Evolutionary conservation across 768 basidiomycete species (phyloP).

Genomic region (Tylopilus felleus): DNA sequence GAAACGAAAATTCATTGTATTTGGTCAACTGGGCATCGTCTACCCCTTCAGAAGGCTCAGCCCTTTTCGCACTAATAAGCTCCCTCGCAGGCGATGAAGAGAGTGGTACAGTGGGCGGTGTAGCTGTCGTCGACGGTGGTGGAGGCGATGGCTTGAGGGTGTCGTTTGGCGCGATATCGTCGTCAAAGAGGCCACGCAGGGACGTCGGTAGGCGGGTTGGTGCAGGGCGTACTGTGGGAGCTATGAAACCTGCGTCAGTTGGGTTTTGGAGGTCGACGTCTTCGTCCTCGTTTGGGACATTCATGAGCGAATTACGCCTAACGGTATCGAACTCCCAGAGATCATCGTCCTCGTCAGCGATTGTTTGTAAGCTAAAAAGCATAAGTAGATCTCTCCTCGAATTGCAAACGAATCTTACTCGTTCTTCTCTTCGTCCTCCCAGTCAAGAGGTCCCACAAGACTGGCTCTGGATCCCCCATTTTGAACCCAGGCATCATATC

Average conservation of each 20-base stretch:
- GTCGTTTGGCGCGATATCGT: slow-evolving; percentile 41
- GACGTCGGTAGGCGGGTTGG: slow-evolving; percentile 68
- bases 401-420: slow-evolving; percentile 32
- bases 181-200: slow-evolving; percentile 75
- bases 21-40: slow-evolving; percentile 44
- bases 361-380: slow-evolving; percentile 17
- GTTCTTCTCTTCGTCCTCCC: slow-evolving; percentile 67
- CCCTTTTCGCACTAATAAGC: slow-evolving; percentile 31
- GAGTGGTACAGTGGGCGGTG: slow-evolving; percentile 23
- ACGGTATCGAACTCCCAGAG: slow-evolving; percentile 80
- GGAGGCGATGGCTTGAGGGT: slow-evolving; percentile 41
- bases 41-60: slow-evolving; percentile 27
- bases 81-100: slow-evolving; percentile 39
- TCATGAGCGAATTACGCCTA: slow-evolving; percentile 38
- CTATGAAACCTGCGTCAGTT: slow-evolving; percentile 17
- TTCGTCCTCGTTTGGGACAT: slow-evolving; percentile 23
- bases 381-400: slow-evolving; percentile 6
- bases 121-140: slow-evolving; percentile 24
- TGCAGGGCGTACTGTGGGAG: slow-evolving; percentile 49
- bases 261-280: slow-evolving; percentile 16
- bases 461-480: slow-evolving; percentile 72
- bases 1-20: slow-evolving; percentile 53
- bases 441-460: slow-evolving; percentile 65
- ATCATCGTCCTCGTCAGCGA: slow-evolving; percentile 32
- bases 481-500: slow-evolving; percentile 70